A percentile compares a stretch with the other conserved stretches of the same genome.
Conservation (phyloP, 1,284 basidiomycete species). For the Hemileia vastatrix region DNA sequence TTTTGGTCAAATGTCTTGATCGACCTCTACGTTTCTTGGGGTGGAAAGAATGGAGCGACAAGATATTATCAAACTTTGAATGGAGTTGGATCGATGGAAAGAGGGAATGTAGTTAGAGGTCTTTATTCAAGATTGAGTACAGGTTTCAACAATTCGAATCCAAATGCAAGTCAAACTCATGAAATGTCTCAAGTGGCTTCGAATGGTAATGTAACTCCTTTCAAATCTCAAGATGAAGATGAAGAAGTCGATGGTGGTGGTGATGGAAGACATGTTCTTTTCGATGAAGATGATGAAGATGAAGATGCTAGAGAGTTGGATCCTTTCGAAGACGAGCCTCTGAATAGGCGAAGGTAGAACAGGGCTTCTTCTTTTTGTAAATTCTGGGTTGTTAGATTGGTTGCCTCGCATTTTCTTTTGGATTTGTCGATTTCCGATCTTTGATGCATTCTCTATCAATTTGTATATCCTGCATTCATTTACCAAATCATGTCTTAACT, state of each 20-base stretch:
- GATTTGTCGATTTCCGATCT: too few relatives aligned
- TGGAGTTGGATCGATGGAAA: neutral
- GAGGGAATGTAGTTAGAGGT: neutral
- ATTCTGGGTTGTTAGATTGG: too few relatives aligned
- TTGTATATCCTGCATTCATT: too few relatives aligned
- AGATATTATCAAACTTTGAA: neutral
- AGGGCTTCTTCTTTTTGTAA: too few relatives aligned
- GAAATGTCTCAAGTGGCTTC: neutral
- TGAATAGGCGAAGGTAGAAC: too few relatives aligned
- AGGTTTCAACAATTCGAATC: neutral
- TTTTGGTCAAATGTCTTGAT: constrained; percentile 57
- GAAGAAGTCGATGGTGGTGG: neutral
- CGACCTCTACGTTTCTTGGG: constrained; percentile 55
- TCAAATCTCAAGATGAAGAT: neutral
- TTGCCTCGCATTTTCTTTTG: too few relatives aligned
- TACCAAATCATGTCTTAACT: too few relatives aligned
- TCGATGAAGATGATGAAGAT: neutral
- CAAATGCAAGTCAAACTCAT: neutral
- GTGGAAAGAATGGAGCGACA: too few relatives aligned
- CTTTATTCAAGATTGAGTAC: neutral
- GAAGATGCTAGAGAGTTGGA: neutral
- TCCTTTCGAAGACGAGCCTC: neutral
- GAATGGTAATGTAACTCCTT: neutral
- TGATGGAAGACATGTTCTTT: neutral
- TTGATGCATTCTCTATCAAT: too few relatives aligned